Base-by-base conservation (phyloP, 306 rosid species). In the Sesbania bispinosa region DNA sequence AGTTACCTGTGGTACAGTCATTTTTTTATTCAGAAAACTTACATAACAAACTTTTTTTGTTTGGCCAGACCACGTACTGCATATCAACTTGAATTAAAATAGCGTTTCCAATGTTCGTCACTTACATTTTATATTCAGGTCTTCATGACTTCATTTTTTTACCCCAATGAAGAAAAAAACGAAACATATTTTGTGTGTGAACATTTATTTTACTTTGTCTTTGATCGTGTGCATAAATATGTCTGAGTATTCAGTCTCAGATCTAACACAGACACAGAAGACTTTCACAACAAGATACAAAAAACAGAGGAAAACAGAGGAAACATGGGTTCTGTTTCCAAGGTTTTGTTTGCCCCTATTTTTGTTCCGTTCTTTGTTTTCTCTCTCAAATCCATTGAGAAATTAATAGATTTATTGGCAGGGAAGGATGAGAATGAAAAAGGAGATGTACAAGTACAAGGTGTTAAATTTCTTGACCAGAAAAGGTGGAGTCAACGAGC, bases 401-500 rank as follows among this genome's bases (percentile, higher is more conserved):
- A 18, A 26, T 27, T 24, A 19, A 6, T 29, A 33, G 27, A 10
- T 29, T 39, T 52, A 18, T 19, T 53, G 52, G 39, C 65, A 71
- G 68, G 21, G 47, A 4, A 62, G 5, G 41, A 15, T 42, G 52
- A 50, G 19, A 5, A 45, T 42, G 36, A 67, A 70, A 50, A 45
- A 23, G 47, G 67, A 43, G 42, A 21, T 30, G 3, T 27, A 6
- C 83, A 84, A 50, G 71, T 78, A 81, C 87, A 88, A 78, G 82
- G 10, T 81, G 66, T 45, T 86, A 63, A 73, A 66, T 21, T 78
- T 82, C 66, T 84, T 89, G 86, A 83, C 62, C 38, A 77, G 82
- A 61, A 86, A 84, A 69, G 86, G 74, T 81, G 86, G 86, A 69
- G 42, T 71, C 45, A 67, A 38, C n/a, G 80, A 86, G 72, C 74